phyloP scores from a whole-genome alignment of 2,329 filamentous ascomycete species.

The Sarocladium strictum region DNA sequence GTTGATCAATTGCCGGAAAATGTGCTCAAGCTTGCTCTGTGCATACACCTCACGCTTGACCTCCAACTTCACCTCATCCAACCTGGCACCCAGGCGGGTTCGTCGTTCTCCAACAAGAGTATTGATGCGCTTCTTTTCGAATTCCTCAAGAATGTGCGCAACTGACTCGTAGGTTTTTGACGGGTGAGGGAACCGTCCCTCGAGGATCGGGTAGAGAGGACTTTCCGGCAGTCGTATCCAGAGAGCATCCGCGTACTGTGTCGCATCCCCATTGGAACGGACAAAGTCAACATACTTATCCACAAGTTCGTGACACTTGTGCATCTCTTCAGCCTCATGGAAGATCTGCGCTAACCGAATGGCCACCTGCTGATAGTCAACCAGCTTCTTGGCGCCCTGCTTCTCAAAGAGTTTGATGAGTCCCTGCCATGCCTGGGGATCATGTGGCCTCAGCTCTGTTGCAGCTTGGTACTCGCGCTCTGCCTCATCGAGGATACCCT shows the following conservation, averaged over 20 bases:
- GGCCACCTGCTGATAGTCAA: conserved; percentile 68
- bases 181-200: conserved; percentile 77
- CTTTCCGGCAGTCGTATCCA: conserved; percentile 73
- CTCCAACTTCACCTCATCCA: conserved; percentile 77
- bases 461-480: conserved; percentile 72
- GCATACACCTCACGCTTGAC: conserved; percentile 81
- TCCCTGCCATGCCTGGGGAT: conserved; percentile 87
- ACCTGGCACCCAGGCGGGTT: conserved; percentile 77
- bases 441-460: conserved; percentile 62
- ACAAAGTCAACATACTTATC: conserved; percentile 76
- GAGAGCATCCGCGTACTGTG: conserved; percentile 72
- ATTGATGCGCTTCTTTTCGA: conserved; percentile 87
- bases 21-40: conserved; percentile 68
- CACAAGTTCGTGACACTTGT: conserved; percentile 60
- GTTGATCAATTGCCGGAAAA: conserved; percentile 80
- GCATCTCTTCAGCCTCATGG: conserved; percentile 56
- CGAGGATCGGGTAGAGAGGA: conserved; percentile 72
- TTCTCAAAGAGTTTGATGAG: conserved; percentile 80
- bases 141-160: conserved; percentile 74
- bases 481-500: conserved; percentile 63
- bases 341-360: conserved; percentile 71
- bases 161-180: conserved; percentile 75
- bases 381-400: conserved; percentile 62
- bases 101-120: conserved; percentile 82
- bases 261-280: conserved; percentile 62